Percentiles rank a stretch among this genome's conserved stretches.
phyloP scores from a whole-genome alignment of 306 rosid species.

The Prunus kanzakura region DNA sequence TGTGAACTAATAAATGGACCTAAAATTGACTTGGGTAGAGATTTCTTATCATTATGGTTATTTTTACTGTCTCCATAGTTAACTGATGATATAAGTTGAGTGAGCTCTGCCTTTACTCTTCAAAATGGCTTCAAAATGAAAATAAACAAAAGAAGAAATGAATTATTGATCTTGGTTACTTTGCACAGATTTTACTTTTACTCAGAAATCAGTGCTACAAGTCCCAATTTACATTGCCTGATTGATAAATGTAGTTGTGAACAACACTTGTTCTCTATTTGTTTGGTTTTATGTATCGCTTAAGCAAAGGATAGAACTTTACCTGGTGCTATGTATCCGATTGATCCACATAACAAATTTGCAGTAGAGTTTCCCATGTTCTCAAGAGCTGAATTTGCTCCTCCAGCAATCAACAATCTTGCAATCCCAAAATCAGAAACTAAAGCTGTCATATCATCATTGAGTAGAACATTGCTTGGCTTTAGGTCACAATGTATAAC shows the following conservation, averaged over 20 bases:
- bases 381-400: conserved; percentile 45
- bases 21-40: background rate
- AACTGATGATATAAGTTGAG: background rate
- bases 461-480: conserved; percentile 69
- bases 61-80: background rate
- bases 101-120: background rate
- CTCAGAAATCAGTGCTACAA: background rate
- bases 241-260: background rate
- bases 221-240: background rate
- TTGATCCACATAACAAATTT: conserved; percentile 55
- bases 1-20: background rate
- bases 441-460: conserved; percentile 70
- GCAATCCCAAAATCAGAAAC: conserved; percentile 76
- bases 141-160: background rate
- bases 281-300: background rate
- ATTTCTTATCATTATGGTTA: background rate
- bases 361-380: conserved; percentile 59
- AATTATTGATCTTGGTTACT: background rate
- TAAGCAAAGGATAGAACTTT: conserved; percentile 2
- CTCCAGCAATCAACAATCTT: conserved; percentile 50
- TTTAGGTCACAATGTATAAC: conserved; percentile 76
- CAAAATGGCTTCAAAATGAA: background rate
- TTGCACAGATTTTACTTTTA: background rate
- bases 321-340: conserved; percentile 80
- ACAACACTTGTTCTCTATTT: background rate